Evolutionary conservation across 441 rosid genomes (phyloP).

Genomic region (Geranium incanum): DNA sequence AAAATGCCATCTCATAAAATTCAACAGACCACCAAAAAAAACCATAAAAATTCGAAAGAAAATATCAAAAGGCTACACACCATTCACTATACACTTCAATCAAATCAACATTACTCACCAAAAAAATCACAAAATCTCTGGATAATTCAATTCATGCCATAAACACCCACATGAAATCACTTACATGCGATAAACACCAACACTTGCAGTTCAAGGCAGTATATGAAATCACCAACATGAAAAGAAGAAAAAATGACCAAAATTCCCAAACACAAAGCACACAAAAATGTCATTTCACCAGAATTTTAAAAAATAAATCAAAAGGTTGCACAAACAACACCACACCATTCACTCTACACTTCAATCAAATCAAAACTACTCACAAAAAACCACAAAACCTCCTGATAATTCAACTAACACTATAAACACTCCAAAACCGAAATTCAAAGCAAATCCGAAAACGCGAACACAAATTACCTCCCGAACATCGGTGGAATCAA

Average conservation of each 20-base stretch:
- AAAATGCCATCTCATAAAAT: no score
- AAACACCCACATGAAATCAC: no score
- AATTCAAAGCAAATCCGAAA: not conserved
- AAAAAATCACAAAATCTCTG: not conserved
- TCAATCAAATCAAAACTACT: not conserved
- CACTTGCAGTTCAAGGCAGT: not conserved
- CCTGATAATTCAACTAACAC: not conserved
- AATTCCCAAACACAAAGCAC: not conserved
- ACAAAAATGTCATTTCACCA: not conserved
- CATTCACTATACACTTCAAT: no score
- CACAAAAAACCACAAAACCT: not conserved
- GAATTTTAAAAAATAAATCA: no score
- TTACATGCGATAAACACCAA: no score
- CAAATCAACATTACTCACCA: not conserved
- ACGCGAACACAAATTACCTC: slow-evolving; percentile 39
- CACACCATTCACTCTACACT: not conserved
- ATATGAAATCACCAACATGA: not conserved
- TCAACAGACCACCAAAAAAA: no score
- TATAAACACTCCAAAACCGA: not conserved
- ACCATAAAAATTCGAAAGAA: no score
- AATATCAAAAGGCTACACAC: not conserved
- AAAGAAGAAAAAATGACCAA: not conserved
- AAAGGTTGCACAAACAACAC: not conserved
- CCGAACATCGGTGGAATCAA: slow-evolving; percentile 70
- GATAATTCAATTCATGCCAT: not conserved